Base-by-base conservation (phyloP, 106 monocot genomes). In the Dactylorhiza incarnata region DNA sequence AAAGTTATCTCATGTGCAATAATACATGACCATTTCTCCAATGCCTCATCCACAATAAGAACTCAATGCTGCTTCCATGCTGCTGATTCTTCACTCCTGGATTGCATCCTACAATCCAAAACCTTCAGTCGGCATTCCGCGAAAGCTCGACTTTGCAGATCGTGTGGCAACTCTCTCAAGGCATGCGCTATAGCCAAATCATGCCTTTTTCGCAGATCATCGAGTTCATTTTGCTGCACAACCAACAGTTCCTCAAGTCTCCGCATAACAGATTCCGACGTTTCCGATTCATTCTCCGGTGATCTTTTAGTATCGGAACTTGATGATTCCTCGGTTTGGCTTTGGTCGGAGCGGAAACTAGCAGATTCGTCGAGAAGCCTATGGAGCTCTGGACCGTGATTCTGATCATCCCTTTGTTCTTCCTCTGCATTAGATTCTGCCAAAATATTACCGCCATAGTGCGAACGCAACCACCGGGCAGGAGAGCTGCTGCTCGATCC, bases 161-260 rank as follows among this genome's bases (percentile, higher is more conserved):
- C 82, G 26, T 69, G 76, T 72, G 85, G 85, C 13, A 93, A 22
- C 49, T 68, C 71, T 50, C 83, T 85, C 67, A 93, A 79, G 2
- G 76, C 45, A 48, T 84, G 80, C 53, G 53, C 82, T 48, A 83
- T 78, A 7, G 77, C 80, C 69, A 76, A 72, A 15, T 80, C 67
- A 68, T 93, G 92, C 56, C 82, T 87, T 76, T 71, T 83, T 77
- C 82, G 82, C 25, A 89, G 63, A 49, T 87, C 87, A 45, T 80
- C 43, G 49, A 89, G 52, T 72, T 89, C 89, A 26, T 77, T 89
- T 58, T 84, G 80, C 48, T 93, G 92, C 73, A 87, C 68, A 43
- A 67, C 22, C 56, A 93, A 24, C 15, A 87, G 23, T 25, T 55
- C 3, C 71, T 82, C 72, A 22, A 89, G 53, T 49, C 76, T 89